phyloP scores from a whole-genome alignment of 805 yeast genomes.

The Pichia californica region DNA sequence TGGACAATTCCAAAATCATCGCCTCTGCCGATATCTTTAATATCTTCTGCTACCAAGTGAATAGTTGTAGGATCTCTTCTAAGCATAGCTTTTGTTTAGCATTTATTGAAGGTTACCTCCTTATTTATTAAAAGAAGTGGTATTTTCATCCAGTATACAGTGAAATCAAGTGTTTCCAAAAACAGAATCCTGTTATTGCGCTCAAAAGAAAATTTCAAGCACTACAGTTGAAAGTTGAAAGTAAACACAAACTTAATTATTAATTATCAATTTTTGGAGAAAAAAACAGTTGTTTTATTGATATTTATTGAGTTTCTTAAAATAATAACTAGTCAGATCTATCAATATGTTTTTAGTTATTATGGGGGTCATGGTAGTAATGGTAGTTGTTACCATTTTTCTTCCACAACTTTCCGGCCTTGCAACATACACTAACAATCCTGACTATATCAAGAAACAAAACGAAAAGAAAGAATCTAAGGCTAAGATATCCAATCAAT shows the following conservation, averaged over 20 bases:
- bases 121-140: too few relatives aligned
- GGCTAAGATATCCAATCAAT: not conserved
- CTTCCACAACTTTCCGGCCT: constrained; percentile 26
- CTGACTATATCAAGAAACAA: constrained; percentile 18
- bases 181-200: too few relatives aligned
- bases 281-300: too few relatives aligned
- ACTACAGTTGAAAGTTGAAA: too few relatives aligned
- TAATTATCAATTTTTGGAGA: too few relatives aligned
- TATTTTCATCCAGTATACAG: too few relatives aligned
- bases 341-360: constrained; percentile 8
- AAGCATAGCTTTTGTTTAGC: constrained; percentile 39
- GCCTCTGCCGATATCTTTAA: constrained; percentile 31
- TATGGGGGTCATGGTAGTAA: constrained; percentile 16
- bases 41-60: constrained; percentile 61
- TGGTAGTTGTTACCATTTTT: constrained; percentile 19
- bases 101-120: too few relatives aligned
- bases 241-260: too few relatives aligned
- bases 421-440: constrained; percentile 23
- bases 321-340: too few relatives aligned
- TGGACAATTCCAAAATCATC: constrained; percentile 7
- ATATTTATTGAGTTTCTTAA: too few relatives aligned
- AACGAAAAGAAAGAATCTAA: constrained; percentile 5
- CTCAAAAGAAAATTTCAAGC: too few relatives aligned
- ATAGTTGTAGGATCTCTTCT: constrained; percentile 69
- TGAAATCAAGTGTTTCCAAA: too few relatives aligned